Evolutionary conservation across 495 filamentous ascomycete species (phyloP).

Genomic region (Jackrogersella minutella): DNA sequence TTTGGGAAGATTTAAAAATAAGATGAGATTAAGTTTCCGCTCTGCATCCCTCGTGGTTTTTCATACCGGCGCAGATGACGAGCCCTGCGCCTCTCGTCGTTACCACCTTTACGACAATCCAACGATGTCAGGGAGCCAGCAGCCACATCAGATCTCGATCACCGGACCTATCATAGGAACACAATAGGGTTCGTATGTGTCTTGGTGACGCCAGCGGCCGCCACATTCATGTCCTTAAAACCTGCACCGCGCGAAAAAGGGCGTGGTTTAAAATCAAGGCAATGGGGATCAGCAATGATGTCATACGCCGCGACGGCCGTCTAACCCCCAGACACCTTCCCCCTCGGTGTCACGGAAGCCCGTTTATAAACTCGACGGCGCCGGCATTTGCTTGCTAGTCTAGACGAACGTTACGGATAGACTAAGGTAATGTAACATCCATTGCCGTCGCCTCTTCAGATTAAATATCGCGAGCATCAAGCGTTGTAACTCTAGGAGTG

Average conservation of each 20-base stretch:
- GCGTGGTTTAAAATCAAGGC: conserved; percentile 39
- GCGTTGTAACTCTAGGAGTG: neutral
- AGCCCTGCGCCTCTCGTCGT: too few species aligned
- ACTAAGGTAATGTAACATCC: conserved; percentile 7
- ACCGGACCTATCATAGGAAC: conserved; percentile 12
- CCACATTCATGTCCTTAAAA: conserved; percentile 24
- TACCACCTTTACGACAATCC: neutral
- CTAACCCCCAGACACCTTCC: conserved; percentile 11
- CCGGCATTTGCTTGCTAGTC: conserved; percentile 3
- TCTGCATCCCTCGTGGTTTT: neutral
- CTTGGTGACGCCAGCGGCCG: conserved; percentile 39
- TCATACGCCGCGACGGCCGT: conserved; percentile 34
- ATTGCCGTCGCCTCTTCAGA: neutral
- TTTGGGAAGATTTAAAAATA: neutral
- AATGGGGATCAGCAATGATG: conserved; percentile 36
- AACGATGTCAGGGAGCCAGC: neutral
- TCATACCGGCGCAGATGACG: too few species aligned
- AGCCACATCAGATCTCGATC: conserved; percentile 32
- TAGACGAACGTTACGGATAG: neutral
- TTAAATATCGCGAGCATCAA: neutral
- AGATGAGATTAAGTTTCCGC: neutral
- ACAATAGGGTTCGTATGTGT: conserved; percentile 23
- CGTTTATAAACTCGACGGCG: conserved; percentile 27
- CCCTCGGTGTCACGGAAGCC: conserved; percentile 27
- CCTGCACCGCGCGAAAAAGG: conserved; percentile 15